These are phyloP conservation scores for Achaetomiella virescens DNA, from an alignment of 495 filamentous ascomycete species.

Conservation along the genomic window DNA sequence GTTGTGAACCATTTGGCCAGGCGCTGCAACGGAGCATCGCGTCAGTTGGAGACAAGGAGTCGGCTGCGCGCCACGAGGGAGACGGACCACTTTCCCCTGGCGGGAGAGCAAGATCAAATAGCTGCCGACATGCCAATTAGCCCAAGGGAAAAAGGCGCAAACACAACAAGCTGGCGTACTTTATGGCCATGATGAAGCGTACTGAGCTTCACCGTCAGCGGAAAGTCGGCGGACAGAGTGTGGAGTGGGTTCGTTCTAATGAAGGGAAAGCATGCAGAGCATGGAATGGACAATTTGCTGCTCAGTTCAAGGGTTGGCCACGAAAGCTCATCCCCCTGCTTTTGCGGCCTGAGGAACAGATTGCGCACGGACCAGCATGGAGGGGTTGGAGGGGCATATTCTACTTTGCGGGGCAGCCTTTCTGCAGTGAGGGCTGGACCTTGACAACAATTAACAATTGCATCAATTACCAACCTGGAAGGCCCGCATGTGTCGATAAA, in stretches of 20 bases:
- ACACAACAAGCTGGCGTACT: constrained; percentile 22
- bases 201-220: constrained; percentile 32
- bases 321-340: constrained; percentile 1
- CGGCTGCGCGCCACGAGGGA: constrained; percentile 39
- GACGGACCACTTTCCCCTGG: constrained; percentile 95
- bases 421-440: no score
- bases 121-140: constrained; percentile 43
- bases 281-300: constrained; percentile 7
- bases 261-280: no score
- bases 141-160: background rate
- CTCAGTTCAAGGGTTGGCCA: constrained; percentile 13
- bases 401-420: background rate
- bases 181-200: constrained; percentile 9
- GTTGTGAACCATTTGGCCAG: constrained; percentile 99
- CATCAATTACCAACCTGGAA: no score
- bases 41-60: constrained; percentile 23
- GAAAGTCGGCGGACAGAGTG: constrained; percentile 14
- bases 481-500: no score
- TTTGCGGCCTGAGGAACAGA: constrained; percentile 12
- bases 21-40: constrained; percentile 52
- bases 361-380: constrained; percentile 1
- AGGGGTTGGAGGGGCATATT: constrained; percentile 4
- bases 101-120: constrained; percentile 95
- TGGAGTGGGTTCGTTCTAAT: background rate
- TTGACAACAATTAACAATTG: no score